Percentiles rank a stretch among this genome's conserved stretches.
Evolutionary conservation across 768 basidiomycete genomes (phyloP).

Genomic region (Lactarius indigo): DNA sequence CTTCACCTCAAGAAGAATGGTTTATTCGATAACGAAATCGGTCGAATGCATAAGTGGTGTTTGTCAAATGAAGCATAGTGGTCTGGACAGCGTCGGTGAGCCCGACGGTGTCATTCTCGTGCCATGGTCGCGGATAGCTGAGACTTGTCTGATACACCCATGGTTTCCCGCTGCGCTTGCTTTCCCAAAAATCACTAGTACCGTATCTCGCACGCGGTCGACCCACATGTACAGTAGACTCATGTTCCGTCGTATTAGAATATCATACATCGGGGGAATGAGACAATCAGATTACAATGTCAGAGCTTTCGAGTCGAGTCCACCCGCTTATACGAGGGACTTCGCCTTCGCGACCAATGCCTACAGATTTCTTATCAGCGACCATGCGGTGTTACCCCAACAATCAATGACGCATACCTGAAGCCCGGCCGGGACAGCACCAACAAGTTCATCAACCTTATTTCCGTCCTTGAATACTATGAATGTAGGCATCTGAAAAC

Average conservation of each 20-base stretch:
- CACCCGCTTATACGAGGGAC: neutral
- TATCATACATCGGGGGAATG: neutral
- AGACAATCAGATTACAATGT: neutral
- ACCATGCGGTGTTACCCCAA: neutral
- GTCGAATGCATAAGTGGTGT: too few relatives aligned
- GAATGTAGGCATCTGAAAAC: slow-evolving; percentile 44
- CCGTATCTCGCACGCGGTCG: neutral
- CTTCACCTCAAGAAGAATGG: too few relatives aligned
- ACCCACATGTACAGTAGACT: neutral
- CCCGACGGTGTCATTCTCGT: too few relatives aligned
- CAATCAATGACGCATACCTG: slow-evolving; percentile 33
- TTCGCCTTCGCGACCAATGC: fast-evolving
- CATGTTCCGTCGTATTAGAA: neutral
- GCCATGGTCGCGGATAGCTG: too few relatives aligned
- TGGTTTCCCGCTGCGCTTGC: neutral
- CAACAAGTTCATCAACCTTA: slow-evolving; percentile 41
- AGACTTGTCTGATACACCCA: too few relatives aligned
- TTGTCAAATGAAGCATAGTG: too few relatives aligned
- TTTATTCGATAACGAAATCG: too few relatives aligned
- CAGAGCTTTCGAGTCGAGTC: neutral
- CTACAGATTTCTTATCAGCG: neutral
- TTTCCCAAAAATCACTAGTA: neutral
- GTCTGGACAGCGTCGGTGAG: too few relatives aligned
- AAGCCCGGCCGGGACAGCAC: slow-evolving; percentile 43
- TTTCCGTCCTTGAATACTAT: slow-evolving; percentile 36